Conservation (phyloP, 192 early-diverging fungal species). For the Entomortierella beljakovae region DNA sequence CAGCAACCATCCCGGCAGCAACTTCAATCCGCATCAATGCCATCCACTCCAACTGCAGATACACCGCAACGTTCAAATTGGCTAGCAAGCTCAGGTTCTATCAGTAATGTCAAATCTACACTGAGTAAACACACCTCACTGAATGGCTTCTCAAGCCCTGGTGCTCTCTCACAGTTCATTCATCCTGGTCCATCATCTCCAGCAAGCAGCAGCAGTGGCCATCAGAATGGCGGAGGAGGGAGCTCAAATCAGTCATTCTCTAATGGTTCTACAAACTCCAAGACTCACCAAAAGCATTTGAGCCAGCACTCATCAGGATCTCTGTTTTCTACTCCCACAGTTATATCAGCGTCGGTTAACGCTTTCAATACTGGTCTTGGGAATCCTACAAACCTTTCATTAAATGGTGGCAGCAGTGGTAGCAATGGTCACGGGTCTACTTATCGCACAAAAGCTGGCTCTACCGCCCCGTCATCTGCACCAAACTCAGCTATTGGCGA, state of each 20-base stretch:
- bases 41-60: slow-evolving; percentile 24
- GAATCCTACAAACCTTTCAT: slow-evolving; percentile 28
- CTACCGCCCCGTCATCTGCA: neutral
- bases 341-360: slow-evolving; percentile 52
- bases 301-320: slow-evolving; percentile 49
- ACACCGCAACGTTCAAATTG: slow-evolving; percentile 29
- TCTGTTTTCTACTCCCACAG: slow-evolving; percentile 40
- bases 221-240: slow-evolving; percentile 16
- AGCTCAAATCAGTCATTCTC: slow-evolving; percentile 8
- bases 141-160: slow-evolving; percentile 47
- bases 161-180: slow-evolving; percentile 50
- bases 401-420: slow-evolving; percentile 27
- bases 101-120: slow-evolving; percentile 37
- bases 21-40: slow-evolving; percentile 25
- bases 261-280: slow-evolving; percentile 22
- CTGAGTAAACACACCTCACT: slow-evolving; percentile 35
- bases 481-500: slow-evolving; percentile 1
- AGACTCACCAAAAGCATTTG: slow-evolving; percentile 53
- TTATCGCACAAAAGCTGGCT: slow-evolving; percentile 12
- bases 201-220: neutral
- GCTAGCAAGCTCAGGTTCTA: slow-evolving; percentile 47
- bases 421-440: neutral
- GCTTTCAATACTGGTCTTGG: slow-evolving; percentile 46
- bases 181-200: slow-evolving; percentile 48
- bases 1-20: slow-evolving; percentile 8